Conservation (phyloP, 2,329 filamentous ascomycete genomes). For the Colletotrichum orchidophilum region DNA sequence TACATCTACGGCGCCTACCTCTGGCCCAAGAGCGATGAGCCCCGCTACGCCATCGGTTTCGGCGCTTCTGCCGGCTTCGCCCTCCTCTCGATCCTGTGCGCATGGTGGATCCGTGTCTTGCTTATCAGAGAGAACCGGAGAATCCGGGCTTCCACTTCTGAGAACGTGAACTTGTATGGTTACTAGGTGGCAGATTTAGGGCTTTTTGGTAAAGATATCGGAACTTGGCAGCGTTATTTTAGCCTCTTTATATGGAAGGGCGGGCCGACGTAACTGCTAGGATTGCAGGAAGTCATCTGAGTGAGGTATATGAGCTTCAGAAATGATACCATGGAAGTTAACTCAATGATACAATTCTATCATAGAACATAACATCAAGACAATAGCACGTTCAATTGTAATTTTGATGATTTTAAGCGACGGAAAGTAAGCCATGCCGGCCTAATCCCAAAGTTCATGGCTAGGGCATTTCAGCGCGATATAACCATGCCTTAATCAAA, state of each 20-base stretch:
- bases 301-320: not conserved
- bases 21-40: conserved; percentile 55
- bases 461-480: no score
- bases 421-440: no score
- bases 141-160: conserved; percentile 44
- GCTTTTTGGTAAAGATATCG: not conserved
- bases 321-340: no score
- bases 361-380: no score
- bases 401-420: no score
- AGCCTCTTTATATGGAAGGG: not conserved
- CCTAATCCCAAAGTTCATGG: no score
- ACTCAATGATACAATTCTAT: no score
- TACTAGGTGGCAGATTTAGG: conserved; percentile 38
- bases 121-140: conserved; percentile 53
- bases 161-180: conserved; percentile 49
- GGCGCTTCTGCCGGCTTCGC: conserved; percentile 56
- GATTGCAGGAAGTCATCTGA: not conserved
- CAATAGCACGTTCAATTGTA: no score
- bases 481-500: no score
- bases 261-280: no score
- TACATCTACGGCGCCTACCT: conserved; percentile 62
- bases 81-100: conserved; percentile 46
- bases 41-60: conserved; percentile 55
- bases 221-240: not conserved
- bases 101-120: conserved; percentile 53